Evolutionary conservation across 352 stramenopile genomes (phyloP), one percentile per base, ranked within the genome.

Genomic region (Saprolegnia parasitica): DNA sequence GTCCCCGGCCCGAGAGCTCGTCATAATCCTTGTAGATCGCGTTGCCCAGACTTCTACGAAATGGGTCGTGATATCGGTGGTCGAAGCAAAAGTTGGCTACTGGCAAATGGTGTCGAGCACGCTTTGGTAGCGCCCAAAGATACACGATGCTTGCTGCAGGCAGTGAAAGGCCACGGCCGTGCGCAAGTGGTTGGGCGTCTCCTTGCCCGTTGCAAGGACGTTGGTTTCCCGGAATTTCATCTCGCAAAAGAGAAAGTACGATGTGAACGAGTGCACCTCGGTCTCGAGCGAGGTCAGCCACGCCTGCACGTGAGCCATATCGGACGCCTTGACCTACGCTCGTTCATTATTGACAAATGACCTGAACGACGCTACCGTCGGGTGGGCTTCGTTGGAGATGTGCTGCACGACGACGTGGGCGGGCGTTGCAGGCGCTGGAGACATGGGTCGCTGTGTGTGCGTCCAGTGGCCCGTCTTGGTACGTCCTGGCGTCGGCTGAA

Each of bases 101-200:
- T 73, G 68, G 68, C 81, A 90, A 58, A 91, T 90, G 6, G 75
- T 77, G 23, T 73, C 68, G 9, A 90, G 67, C 18, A 90, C 76
- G 15, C 72, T 60, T 50, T 92, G 82, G 54, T 89, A 83, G 20
- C 82, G 78, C 11, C 68, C 75, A 63, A 92, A 92, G 4, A 92
- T 68, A 29, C 74, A 71, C 0, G 78, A 80, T 9, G 84, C 84
- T 13, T 82, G 79, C 50, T 81, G 89, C 56, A 92, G 61, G 56
- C 84, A 92, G 57, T 92, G 80, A 67, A 92, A 90, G 9, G 84
- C 84, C 35, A 90, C 74, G 0, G 84, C 84, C 0, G 84, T 90
- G 64, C 89, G 81, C 26, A 92, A 70, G 0, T 83, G 80, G 54
- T 92, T 92, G 1, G 84, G 84, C 37, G 72, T 77, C 0, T 78